These are phyloP conservation scores for Trichosanthes truncata DNA, from an alignment of 306 rosid species.

Conservation along the genomic window DNA sequence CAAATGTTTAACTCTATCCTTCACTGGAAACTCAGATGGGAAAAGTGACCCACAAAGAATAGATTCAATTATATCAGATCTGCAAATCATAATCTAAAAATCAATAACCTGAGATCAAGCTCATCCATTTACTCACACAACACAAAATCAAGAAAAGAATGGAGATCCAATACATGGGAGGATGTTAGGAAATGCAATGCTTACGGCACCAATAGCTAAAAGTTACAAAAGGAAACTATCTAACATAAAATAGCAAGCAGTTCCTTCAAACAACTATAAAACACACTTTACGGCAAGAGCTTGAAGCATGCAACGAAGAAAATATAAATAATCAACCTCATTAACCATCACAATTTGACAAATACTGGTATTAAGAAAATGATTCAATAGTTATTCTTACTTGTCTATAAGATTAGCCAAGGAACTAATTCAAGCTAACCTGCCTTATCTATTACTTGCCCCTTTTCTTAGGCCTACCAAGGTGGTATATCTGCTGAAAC, in stretches of 20 bases:
- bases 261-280: neutral
- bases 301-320: neutral
- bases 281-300: neutral
- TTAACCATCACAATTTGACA: neutral
- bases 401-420: neutral
- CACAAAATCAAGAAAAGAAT: conserved; percentile 3
- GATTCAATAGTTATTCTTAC: neutral
- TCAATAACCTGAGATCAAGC: conserved; percentile 10
- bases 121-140: conserved; percentile 5
- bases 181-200: neutral
- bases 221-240: neutral
- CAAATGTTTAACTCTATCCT: conserved; percentile 73
- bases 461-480: neutral
- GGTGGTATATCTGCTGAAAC: neutral
- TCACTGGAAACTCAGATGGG: conserved; percentile 56
- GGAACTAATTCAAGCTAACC: neutral
- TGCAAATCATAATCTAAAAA: conserved; percentile 32
- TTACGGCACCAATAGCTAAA: neutral
- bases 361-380: neutral
- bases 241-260: neutral
- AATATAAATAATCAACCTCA: neutral
- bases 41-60: conserved; percentile 70
- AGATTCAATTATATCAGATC: conserved; percentile 86
- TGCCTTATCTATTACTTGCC: neutral
- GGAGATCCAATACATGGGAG: neutral